phyloP scores from a whole-genome alignment of 129 eudicot genomes.

The Tanacetum coccineum region DNA sequence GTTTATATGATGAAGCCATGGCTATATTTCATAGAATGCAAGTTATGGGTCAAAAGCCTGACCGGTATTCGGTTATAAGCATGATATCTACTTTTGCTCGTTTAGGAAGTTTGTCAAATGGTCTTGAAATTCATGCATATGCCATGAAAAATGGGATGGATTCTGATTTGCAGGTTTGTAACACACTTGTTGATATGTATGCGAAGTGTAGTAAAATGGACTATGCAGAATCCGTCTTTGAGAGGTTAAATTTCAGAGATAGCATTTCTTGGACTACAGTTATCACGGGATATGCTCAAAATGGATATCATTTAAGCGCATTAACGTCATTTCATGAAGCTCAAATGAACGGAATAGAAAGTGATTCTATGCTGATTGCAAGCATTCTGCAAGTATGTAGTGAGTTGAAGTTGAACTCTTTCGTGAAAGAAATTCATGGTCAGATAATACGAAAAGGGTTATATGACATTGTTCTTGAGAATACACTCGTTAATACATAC shows the following conservation, averaged over 20 bases:
- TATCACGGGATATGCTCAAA: constrained; percentile 56
- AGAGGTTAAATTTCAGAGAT: constrained; percentile 44
- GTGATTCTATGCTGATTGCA: constrained; percentile 54
- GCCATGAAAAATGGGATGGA: constrained; percentile 60
- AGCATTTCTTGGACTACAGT: constrained; percentile 62
- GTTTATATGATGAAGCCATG: constrained; percentile 46
- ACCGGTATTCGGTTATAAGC: constrained; percentile 53
- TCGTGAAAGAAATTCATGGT: constrained; percentile 61
- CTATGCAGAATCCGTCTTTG: constrained; percentile 50
- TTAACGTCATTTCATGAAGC: constrained; percentile 42
- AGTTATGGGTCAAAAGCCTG: constrained; percentile 44
- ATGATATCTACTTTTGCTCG: constrained; percentile 53
- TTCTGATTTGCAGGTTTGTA: constrained; percentile 61
- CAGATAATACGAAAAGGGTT: constrained; percentile 43
- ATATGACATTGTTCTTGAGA: constrained; percentile 43
- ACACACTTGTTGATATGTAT: constrained; percentile 77
- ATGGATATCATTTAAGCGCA: constrained; percentile 42
- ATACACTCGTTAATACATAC: constrained; percentile 51
- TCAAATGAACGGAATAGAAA: constrained; percentile 31
- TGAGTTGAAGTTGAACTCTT: constrained; percentile 39
- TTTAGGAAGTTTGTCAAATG: constrained; percentile 41
- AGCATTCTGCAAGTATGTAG: constrained; percentile 67
- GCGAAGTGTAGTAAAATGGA: constrained; percentile 52
- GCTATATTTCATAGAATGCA: constrained; percentile 47
- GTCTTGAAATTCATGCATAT: constrained; percentile 73